Percentiles rank a stretch among this genome's conserved stretches.
Evolutionary conservation across 768 basidiomycete species (phyloP).

Genomic region (Podaxis sp.): DNA sequence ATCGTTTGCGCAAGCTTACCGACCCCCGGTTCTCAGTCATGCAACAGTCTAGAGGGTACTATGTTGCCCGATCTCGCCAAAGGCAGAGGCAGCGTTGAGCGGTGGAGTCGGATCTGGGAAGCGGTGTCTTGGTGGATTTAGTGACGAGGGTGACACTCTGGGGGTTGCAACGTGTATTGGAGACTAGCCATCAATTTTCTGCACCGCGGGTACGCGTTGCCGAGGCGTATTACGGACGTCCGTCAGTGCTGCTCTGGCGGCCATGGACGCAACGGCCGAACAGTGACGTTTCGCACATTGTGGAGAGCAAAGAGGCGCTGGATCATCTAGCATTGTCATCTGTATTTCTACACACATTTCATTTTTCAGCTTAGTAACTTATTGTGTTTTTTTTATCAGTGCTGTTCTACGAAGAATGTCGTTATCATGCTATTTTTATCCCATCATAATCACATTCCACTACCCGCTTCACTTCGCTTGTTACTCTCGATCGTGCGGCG

Average conservation of each 20-base stretch:
- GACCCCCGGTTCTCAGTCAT: slow-evolving; percentile 24
- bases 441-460: not conserved
- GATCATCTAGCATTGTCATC: slow-evolving; percentile 13
- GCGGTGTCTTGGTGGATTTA: not conserved
- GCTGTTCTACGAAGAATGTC: slow-evolving; percentile 1
- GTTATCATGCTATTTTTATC: slow-evolving; percentile 5
- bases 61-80: slow-evolving; percentile 14
- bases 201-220: not conserved
- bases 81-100: slow-evolving; percentile 22
- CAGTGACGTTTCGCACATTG: not conserved
- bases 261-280: not conserved
- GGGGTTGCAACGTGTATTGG: not conserved
- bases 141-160: not conserved
- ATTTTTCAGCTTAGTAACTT: slow-evolving; percentile 19
- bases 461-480: not conserved
- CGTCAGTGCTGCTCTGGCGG: not conserved
- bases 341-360: slow-evolving; percentile 29
- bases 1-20: slow-evolving; percentile 39
- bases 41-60: slow-evolving; percentile 20
- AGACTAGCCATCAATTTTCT: not conserved
- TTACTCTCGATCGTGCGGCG: not conserved
- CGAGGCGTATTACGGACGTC: not conserved
- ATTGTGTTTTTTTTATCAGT: slow-evolving; percentile 4
- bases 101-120: not conserved
- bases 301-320: not conserved